phyloP scores from a whole-genome alignment of 1,284 basidiomycete species.

The Leccinum angustisporum region DNA sequence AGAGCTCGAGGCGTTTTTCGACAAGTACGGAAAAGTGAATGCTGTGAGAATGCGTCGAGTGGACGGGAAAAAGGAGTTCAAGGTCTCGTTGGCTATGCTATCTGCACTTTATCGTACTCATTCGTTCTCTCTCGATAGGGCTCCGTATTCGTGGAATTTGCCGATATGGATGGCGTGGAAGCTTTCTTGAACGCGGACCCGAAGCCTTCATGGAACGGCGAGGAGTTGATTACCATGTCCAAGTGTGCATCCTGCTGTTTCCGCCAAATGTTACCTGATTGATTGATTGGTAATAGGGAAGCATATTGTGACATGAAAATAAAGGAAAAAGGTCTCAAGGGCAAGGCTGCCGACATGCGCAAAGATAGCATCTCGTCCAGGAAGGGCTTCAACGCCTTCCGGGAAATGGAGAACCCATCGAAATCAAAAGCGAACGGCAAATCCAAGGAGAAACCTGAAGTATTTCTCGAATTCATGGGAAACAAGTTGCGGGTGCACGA shows the following conservation, averaged over 20 bases:
- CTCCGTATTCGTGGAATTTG: slow-evolving; percentile 93
- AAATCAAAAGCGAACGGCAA: slow-evolving; percentile 43
- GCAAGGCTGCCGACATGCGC: slow-evolving; percentile 58
- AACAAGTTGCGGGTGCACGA: slow-evolving; percentile 62
- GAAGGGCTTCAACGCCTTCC: slow-evolving; percentile 87
- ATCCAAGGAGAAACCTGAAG: slow-evolving; percentile 51
- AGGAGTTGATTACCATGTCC: slow-evolving; percentile 82
- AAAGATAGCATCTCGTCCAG: slow-evolving; percentile 52
- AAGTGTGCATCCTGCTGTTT: slow-evolving; percentile 56
- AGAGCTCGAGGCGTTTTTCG: slow-evolving; percentile 83
- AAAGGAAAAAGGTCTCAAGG: slow-evolving; percentile 88
- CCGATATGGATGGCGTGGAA: slow-evolving; percentile 68
- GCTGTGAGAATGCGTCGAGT: slow-evolving; percentile 85
- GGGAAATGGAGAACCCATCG: slow-evolving; percentile 59
- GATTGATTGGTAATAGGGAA: slow-evolving; percentile 47
- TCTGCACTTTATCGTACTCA: neutral
- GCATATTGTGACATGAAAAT: slow-evolving; percentile 97
- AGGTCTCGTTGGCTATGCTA: slow-evolving; percentile 45
- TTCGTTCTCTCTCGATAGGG: slow-evolving; percentile 48
- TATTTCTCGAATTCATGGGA: slow-evolving; percentile 72
- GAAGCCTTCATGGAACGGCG: slow-evolving; percentile 75
- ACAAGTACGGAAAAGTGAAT: slow-evolving; percentile 78
- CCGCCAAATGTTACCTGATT: neutral
- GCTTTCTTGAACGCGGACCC: slow-evolving; percentile 80
- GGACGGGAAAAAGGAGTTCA: slow-evolving; percentile 78